Evolutionary conservation across 169 alveolate genomes (phyloP), one percentile per base, ranked within the genome.

Genomic region (Babesia sp.): DNA sequence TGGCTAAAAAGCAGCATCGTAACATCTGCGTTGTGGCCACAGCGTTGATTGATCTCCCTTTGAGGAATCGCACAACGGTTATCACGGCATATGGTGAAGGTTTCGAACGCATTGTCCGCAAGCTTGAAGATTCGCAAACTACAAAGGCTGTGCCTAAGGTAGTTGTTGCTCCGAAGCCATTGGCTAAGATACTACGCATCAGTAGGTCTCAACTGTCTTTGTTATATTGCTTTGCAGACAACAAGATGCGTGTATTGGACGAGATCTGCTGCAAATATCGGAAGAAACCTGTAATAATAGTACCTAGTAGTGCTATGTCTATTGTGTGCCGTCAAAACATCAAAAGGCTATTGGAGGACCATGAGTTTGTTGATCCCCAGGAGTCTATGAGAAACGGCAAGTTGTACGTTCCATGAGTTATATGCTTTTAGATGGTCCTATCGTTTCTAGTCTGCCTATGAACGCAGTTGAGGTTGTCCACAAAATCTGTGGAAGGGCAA

Each of bases 261-360:
- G 93, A 83, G 57, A 88, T 88, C 46, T 87, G 87, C 53, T 72
- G 59, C 59, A 80, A 71, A 59, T 80, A 84, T 79, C 83, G 87
- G 70, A 88, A 83, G 56, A 88, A 84, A 34, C 93, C 93, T 7
- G 78, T 88, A 20, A 88, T 88, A 26, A 37, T 80, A 20, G 88
- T 80, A 14, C 88, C 88, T 18, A 71, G 84, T 26, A 83, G 88
- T 11, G 22, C 83, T 7, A 61, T 42, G 68, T 78, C 86, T 2
- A 69, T 80, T 20, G 54, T 80, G 24, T 22, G 73, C 12, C 46
- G 78, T 2, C 83, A 80, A 24, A 80, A 80, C 48, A 80, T 80
- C 26, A 80, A 80, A 55, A 69, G 59, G 50, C 37, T 80, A 54
- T 51, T 80, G 46, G 82, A 80, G 59, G 88, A 80, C 31, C 69